Percentiles rank a stretch among this genome's conserved stretches.
These are phyloP conservation scores for Extremus antarcticus DNA, from an alignment of 495 filamentous ascomycete genomes.

Conservation along the genomic window DNA sequence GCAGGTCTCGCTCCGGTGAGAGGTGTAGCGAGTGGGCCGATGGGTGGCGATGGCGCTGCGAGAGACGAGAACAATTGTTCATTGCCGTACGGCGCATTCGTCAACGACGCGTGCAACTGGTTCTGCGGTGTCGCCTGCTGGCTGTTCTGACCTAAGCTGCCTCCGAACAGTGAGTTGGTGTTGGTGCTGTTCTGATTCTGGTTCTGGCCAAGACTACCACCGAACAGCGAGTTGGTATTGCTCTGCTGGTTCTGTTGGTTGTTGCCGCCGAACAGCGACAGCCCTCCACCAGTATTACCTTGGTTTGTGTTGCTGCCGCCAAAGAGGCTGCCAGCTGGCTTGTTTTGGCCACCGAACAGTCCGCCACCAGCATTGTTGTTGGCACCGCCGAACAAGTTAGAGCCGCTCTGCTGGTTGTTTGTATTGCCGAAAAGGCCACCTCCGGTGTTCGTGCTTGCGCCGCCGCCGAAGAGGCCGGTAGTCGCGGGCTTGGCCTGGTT, in stretches of 20 bases:
- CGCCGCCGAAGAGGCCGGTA: slow-evolving; percentile 22
- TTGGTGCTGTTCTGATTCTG: slow-evolving; percentile 27
- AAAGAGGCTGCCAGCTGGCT: slow-evolving; percentile 12
- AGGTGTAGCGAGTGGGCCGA: slow-evolving; percentile 79
- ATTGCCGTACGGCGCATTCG: slow-evolving; percentile 73
- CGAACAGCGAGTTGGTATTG: slow-evolving; percentile 25
- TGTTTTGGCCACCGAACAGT: slow-evolving; percentile 3
- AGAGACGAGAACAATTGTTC: slow-evolving; percentile 67
- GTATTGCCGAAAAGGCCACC: slow-evolving; percentile 35
- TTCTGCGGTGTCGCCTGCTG: slow-evolving; percentile 32
- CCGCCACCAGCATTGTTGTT: slow-evolving; percentile 1
- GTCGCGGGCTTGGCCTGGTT: slow-evolving; percentile 27
- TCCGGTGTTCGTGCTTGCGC: slow-evolving; percentile 22
- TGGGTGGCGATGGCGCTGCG: slow-evolving; percentile 49
- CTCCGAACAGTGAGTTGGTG: slow-evolving; percentile 43
- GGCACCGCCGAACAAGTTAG: slow-evolving; percentile 10
- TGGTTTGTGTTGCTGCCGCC: not conserved
- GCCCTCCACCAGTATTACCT: slow-evolving; percentile 29
- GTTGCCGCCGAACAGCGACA: slow-evolving; percentile 21
- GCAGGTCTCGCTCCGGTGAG: slow-evolving; percentile 66
- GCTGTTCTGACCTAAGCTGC: not conserved
- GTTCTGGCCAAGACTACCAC: slow-evolving; percentile 15
- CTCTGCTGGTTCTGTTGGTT: slow-evolving; percentile 23
- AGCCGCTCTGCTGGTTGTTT: slow-evolving; percentile 14
- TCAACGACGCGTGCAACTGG: slow-evolving; percentile 60